Evolutionary conservation across 1,139 yeast genomes (phyloP).

Genomic region (Yamadazyma friedrichii): DNA sequence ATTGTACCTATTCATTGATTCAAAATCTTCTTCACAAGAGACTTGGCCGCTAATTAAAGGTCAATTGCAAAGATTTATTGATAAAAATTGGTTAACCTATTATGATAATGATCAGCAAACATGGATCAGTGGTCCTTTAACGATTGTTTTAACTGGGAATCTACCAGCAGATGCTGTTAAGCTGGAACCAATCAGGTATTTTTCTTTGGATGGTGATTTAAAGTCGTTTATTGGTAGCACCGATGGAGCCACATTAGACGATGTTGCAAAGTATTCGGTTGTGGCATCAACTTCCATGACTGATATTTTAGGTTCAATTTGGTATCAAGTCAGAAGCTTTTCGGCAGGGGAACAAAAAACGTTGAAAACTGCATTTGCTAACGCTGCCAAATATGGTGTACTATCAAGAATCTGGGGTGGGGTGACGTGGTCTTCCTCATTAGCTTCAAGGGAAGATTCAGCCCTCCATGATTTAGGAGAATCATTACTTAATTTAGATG

Average conservation of each 20-base stretch:
- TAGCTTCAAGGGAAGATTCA: constrained; percentile 30
- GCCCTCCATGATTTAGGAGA: constrained; percentile 28
- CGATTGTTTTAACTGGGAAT: constrained; percentile 41
- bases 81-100: constrained; percentile 31
- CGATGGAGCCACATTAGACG: constrained; percentile 14
- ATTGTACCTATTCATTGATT: constrained; percentile 40
- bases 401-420: constrained; percentile 49
- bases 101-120: constrained; percentile 25
- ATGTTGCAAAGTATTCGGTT: constrained; percentile 27
- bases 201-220: constrained; percentile 39
- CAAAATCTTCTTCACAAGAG: constrained; percentile 32
- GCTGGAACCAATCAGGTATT: constrained; percentile 26
- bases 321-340: constrained; percentile 3
- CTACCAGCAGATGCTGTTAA: constrained; percentile 31
- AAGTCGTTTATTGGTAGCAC: constrained; percentile 17
- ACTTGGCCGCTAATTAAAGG: constrained; percentile 32
- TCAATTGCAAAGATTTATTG: constrained; percentile 31
- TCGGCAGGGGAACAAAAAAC: constrained; percentile 1
- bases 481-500: constrained; percentile 42
- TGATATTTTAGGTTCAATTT: constrained; percentile 23
- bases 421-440: constrained; percentile 34
- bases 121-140: constrained; percentile 32
- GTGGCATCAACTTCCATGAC: constrained; percentile 36
- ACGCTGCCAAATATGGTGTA: constrained; percentile 35
- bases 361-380: constrained; percentile 16